A percentile compares a stretch with the other conserved stretches of the same genome.
phyloP scores from a whole-genome alignment of 2,329 filamentous ascomycete species.

The Exophiala aquamarina region DNA sequence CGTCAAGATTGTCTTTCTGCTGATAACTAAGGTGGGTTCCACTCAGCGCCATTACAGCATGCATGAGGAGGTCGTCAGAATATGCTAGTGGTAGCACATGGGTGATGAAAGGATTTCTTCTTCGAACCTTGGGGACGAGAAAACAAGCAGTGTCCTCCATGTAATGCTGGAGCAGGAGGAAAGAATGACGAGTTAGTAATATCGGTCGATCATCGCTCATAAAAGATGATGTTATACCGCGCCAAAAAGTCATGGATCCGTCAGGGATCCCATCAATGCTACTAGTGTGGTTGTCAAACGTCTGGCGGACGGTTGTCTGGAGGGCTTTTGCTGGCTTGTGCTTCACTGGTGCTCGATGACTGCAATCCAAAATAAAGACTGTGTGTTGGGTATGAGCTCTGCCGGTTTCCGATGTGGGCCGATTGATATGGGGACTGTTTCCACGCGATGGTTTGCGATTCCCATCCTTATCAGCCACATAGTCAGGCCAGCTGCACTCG shows the following conservation, averaged over 20 bases:
- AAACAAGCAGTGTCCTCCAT: slow-evolving; percentile 7
- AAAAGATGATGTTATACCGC: slow-evolving; percentile 4
- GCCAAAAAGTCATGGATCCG: slow-evolving; percentile 4
- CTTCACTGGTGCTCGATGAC: too few species aligned
- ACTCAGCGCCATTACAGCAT: slow-evolving; percentile 15
- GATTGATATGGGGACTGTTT: too few species aligned
- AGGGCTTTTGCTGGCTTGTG: too few species aligned
- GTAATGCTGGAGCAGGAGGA: slow-evolving; percentile 13
- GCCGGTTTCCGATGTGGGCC: too few species aligned
- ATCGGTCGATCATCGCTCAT: slow-evolving; percentile 8
- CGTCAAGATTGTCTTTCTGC: not conserved
- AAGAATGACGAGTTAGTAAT: slow-evolving; percentile 1
- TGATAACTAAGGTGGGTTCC: slow-evolving; percentile 11
- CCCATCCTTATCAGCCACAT: not conserved
- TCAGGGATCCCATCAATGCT: not conserved
- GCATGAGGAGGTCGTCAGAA: slow-evolving; percentile 18
- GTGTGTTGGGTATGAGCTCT: too few species aligned
- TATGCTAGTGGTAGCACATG: slow-evolving; percentile 13
- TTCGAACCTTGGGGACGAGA: slow-evolving; percentile 4
- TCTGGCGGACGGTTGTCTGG: not conserved
- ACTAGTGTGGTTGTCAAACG: too few species aligned
- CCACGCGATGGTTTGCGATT: not conserved
- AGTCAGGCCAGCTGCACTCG: slow-evolving; percentile 6
- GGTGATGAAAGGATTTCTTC: slow-evolving; percentile 14
- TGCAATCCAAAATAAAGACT: too few species aligned